Base-by-base conservation (phyloP, 2,329 filamentous ascomycete genomes). In the Zarea fungicola region DNA sequence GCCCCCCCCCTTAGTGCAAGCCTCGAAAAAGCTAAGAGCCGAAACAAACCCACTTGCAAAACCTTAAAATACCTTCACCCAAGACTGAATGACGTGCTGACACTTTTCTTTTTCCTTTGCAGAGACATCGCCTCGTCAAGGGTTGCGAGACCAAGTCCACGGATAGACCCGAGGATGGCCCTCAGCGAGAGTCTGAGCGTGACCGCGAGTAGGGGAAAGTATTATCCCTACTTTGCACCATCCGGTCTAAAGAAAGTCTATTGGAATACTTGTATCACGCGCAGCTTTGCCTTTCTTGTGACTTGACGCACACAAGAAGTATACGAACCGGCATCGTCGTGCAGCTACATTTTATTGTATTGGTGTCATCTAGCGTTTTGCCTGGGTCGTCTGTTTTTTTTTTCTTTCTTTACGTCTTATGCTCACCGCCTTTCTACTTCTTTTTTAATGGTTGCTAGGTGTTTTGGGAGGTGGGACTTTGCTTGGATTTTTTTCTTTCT, bases 51-150 rank as follows among this genome's bases (percentile, higher is more conserved):
- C 6, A 6, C 18, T 7, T 7, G 19, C n/a, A n/a, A n/a, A n/a
- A n/a, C n/a, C n/a, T n/a, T n/a, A 31, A 31, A 13, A 10, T 11
- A 41, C 21, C 13, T 41, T 41, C 9, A 16, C 6, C 18, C 25
- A 6, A 29, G 22, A 32, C 21, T 22, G 3, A 28, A 36, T 39
- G 19, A 34, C n/a, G 18, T 5, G 26, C 52, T 49, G 32, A 51
- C 39, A 22, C 42, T 28, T n/a, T 25, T 29, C 5, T 25, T 18
- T 13, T 32, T n/a, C n/a, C n/a, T 10, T 8, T 43, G 54, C 57
- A 84, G 77, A 70, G 80, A 48, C 80, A 85, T 60, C 74, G 77
- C 34, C 69, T 85, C 5, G 82, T 85, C 28, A 85, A 85, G 60
- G 80, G 81, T 4, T 85, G 82, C 55, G 81, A 68, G 46, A 58